phyloP scores from a whole-genome alignment of 768 basidiomycete genomes.

The Amanita muscaria region DNA sequence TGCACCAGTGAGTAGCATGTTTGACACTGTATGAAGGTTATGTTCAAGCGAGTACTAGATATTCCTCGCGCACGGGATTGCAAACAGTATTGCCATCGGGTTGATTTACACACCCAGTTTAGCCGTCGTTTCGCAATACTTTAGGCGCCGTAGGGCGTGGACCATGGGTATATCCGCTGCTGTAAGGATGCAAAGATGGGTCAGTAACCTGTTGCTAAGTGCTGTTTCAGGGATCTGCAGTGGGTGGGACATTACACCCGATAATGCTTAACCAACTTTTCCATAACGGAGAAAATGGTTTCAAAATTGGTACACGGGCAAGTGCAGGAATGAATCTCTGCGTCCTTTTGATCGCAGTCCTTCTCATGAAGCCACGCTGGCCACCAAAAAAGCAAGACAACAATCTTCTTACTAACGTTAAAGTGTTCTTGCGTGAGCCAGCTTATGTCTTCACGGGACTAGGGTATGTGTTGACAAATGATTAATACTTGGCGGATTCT shows the following conservation, averaged over 20 bases:
- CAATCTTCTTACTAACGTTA: constrained; percentile 21
- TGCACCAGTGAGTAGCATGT: constrained; percentile 24
- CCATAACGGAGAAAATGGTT: constrained; percentile 30
- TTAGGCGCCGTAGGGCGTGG: constrained; percentile 24
- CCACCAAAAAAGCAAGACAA: constrained; percentile 25
- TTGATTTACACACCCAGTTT: constrained; percentile 39
- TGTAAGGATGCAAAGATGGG: constrained; percentile 11
- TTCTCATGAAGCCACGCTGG: constrained; percentile 36
- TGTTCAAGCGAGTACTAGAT: constrained; percentile 22
- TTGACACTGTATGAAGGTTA: constrained; percentile 3
- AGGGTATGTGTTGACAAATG: constrained; percentile 21
- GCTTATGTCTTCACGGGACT: constrained; percentile 35
- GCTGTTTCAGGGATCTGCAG: constrained; percentile 33
- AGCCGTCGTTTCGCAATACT: constrained; percentile 30
- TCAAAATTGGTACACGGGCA: constrained; percentile 44
- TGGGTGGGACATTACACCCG: constrained; percentile 53
- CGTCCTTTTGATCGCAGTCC: constrained; percentile 27
- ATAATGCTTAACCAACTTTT: constrained; percentile 54
- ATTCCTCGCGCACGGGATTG: constrained; percentile 38
- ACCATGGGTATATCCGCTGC: constrained; percentile 28
- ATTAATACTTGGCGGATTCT: background rate
- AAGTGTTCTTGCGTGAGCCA: constrained; percentile 31
- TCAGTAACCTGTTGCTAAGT: background rate
- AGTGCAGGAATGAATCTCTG: constrained; percentile 35
- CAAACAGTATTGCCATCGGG: constrained; percentile 42